Conservation (phyloP, 495 filamentous ascomycete genomes). For the Hyaloscypha bicolor region DNA sequence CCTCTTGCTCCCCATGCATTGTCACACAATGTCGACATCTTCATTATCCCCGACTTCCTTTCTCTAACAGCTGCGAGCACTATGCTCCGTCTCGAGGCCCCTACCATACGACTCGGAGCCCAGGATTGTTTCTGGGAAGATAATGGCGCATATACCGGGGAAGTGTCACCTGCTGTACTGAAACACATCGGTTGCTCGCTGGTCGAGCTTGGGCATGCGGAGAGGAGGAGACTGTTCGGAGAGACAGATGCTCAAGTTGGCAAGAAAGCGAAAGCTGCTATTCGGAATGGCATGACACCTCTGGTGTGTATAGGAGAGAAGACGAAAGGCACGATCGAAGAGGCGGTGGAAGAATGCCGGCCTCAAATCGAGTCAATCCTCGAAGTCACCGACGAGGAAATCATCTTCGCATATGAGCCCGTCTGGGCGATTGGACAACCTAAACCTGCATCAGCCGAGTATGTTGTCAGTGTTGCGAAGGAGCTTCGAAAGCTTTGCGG, state of each 20-base stretch:
- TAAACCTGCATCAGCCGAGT: conserved; percentile 69
- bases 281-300: conserved; percentile 69
- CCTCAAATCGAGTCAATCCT: conserved; percentile 65
- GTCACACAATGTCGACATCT: conserved; percentile 50
- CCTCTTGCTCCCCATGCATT: conserved; percentile 37
- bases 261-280: conserved; percentile 67
- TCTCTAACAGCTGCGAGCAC: conserved; percentile 59
- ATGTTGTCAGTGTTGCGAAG: conserved; percentile 71
- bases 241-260: conserved; percentile 68
- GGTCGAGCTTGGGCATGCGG: conserved; percentile 80
- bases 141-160: conserved; percentile 73
- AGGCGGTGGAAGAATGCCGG: conserved; percentile 65
- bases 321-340: conserved; percentile 45
- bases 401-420: conserved; percentile 85
- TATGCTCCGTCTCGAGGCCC: conserved; percentile 47
- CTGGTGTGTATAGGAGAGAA: conserved; percentile 80
- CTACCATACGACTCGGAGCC: conserved; percentile 65
- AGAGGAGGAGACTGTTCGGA: conserved; percentile 67
- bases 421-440: conserved; percentile 85
- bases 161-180: conserved; percentile 69
- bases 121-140: conserved; percentile 73
- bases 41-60: conserved; percentile 76
- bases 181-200: conserved; percentile 65
- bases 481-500: conserved; percentile 54
- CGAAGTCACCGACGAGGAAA: conserved; percentile 56